Conservation (phyloP, 768 basidiomycete genomes). For the Tephrocybe rancida region DNA sequence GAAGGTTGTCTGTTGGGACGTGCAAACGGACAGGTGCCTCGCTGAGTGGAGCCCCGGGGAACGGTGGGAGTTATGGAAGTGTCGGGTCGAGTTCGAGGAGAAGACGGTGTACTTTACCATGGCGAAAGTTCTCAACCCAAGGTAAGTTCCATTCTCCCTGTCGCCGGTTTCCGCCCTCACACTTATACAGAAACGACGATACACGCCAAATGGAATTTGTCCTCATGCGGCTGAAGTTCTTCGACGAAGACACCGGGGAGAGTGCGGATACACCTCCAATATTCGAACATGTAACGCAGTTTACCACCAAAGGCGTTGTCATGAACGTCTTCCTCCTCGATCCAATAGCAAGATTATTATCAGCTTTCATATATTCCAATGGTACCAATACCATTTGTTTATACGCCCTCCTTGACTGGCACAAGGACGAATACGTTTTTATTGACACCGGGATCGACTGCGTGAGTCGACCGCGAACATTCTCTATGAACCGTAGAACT, state of each 20-base stretch:
- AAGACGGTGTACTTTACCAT: conserved; percentile 75
- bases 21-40: conserved; percentile 58
- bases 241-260: conserved; percentile 46
- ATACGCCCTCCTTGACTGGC: conserved; percentile 70
- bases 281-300: conserved; percentile 63
- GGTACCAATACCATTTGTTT: conserved; percentile 56
- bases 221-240: conserved; percentile 68
- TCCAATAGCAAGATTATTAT: conserved; percentile 58
- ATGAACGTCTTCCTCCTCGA: conserved; percentile 81
- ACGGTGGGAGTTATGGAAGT: conserved; percentile 78
- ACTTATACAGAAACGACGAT: conserved; percentile 56
- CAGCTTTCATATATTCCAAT: conserved; percentile 69
- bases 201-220: conserved; percentile 70
- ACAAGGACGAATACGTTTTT: conserved; percentile 65
- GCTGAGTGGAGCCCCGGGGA: conserved; percentile 71
- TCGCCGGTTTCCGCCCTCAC: background rate
- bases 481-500: conserved; percentile 2
- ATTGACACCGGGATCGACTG: conserved; percentile 76
- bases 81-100: conserved; percentile 74
- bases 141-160: conserved; percentile 37
- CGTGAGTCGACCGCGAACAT: conserved; percentile 42
- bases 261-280: conserved; percentile 40
- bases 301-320: conserved; percentile 66
- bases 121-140: conserved; percentile 59
- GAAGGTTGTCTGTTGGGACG: conserved; percentile 78